Conservation (phyloP, 2,329 filamentous ascomycete genomes). For the Domatiomyces catenatus region DNA sequence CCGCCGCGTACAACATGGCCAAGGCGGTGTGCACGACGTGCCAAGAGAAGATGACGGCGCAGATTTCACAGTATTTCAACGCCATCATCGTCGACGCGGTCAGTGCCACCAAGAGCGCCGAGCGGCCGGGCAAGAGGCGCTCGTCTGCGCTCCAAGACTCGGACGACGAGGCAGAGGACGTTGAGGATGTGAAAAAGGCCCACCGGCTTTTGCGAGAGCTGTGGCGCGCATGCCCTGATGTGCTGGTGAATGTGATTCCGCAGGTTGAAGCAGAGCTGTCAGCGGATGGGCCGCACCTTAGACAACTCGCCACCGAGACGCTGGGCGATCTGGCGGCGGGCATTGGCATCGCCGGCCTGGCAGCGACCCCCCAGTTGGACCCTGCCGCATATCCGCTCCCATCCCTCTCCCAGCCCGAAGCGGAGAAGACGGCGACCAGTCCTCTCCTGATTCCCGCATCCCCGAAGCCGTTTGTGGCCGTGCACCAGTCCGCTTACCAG, state of each 20-base stretch:
- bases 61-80: conserved; percentile 92
- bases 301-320: conserved; percentile 79
- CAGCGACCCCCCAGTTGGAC: conserved; percentile 56
- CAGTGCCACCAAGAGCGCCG: conserved; percentile 22
- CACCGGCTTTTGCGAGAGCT: conserved; percentile 80
- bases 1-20: conserved; percentile 89
- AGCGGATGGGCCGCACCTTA: conserved; percentile 74
- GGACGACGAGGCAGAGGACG: conserved; percentile 62
- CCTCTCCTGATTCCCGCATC: conserved; percentile 64
- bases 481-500: conserved; percentile 63
- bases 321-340: conserved; percentile 89
- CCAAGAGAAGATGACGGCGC: conserved; percentile 85
- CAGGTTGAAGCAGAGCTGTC: conserved; percentile 85
- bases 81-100: conserved; percentile 87
- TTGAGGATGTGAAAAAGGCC: conserved; percentile 77
- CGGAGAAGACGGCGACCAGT: conserved; percentile 40
- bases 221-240: conserved; percentile 78
- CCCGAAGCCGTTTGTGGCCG: conserved; percentile 75
- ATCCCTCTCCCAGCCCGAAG: conserved; percentile 49
- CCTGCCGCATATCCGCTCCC: conserved; percentile 60
- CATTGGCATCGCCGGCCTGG: conserved; percentile 79
- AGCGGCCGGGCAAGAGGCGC: conserved; percentile 28
- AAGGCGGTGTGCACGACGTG: conserved; percentile 82
- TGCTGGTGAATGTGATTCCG: conserved; percentile 83
- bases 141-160: conserved; percentile 43